Percentiles rank a stretch among this genome's conserved stretches.
Conservation (phyloP, 1,284 basidiomycete genomes). For the Pseudozyma sp. region DNA sequence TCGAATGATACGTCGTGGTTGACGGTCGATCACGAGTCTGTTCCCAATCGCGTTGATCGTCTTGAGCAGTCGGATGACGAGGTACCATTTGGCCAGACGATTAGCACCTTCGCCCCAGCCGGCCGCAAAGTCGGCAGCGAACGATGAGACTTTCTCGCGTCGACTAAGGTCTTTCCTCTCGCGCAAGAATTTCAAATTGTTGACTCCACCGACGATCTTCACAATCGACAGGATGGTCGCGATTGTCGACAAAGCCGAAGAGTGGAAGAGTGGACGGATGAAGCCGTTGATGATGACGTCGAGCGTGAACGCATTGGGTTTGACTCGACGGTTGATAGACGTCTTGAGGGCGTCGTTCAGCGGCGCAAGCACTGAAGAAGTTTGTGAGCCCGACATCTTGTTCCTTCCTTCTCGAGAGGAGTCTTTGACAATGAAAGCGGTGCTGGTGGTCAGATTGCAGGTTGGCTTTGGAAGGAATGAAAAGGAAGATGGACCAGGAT, state of each 20-base stretch:
- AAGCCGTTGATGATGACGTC: slow-evolving; percentile 32
- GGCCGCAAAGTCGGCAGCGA: slow-evolving; percentile 21
- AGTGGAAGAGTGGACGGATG: slow-evolving; percentile 38
- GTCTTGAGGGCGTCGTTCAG: slow-evolving; percentile 33
- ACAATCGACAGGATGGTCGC: slow-evolving; percentile 48
- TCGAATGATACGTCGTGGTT: slow-evolving; percentile 27
- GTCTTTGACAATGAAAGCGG: background rate
- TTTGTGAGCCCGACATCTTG: slow-evolving; percentile 16
- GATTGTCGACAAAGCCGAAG: slow-evolving; percentile 28
- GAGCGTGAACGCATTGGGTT: slow-evolving; percentile 33
- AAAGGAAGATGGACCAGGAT: background rate
- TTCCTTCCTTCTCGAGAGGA: background rate
- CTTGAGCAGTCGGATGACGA: slow-evolving; percentile 36
- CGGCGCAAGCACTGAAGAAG: slow-evolving; percentile 5
- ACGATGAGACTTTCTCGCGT: slow-evolving; percentile 17
- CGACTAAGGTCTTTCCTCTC: slow-evolving; percentile 26
- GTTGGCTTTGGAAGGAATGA: background rate
- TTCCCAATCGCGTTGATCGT: slow-evolving; percentile 49
- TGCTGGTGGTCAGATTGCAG: background rate
- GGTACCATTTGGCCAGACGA: slow-evolving; percentile 34
- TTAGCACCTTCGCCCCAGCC: slow-evolving; percentile 26
- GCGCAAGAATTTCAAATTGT: slow-evolving; percentile 29
- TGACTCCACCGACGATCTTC: slow-evolving; percentile 38
- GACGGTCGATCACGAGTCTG: slow-evolving; percentile 40
- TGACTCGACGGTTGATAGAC: slow-evolving; percentile 26